Base-by-base conservation (phyloP, 371 early-diverging fungal species). In the Mucor lusitanicus region DNA sequence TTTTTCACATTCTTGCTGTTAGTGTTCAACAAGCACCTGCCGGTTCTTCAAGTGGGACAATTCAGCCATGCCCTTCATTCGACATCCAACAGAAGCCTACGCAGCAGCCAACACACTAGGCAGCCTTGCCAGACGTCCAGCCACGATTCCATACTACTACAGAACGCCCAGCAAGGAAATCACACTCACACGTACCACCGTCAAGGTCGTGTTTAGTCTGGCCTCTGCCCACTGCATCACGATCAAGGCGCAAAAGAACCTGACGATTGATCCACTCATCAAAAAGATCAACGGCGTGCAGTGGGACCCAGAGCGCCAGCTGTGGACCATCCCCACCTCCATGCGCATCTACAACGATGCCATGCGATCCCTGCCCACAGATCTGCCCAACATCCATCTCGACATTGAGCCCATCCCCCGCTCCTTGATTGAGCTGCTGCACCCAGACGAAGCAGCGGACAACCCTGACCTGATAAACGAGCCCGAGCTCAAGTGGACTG, bases 21-120 rank as follows among this genome's bases (percentile, higher is more conserved):
- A 82, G 82, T 82, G 82, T 40, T 44, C 72, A 53, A 42, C 65
- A n/a, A 53, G 61, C 8, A 7, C 25, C 15, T 82, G 82, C 42
- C 50, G 42, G 0, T 77, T 56, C 48, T 82, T 79, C 53, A 56
- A 46, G 19, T 82, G 82, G 82, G 80, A 82, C 28, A 64, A 63
- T n/a, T 78, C 81, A 6, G 71, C 68, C 3, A 46, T 46, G 12
- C 62, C 61, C 0, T 72, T 67, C 2, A 62, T 69, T 46, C 35
- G 28, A 3, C 68, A 72, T 33, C 72, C 74, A 13, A 9, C 33
- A 33, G 66, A 71, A n/a, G 56, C 73, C 6, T 78, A 78, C 55
- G 62, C 61, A 6, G 48, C 44, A 21, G 56, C 68, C 3, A 58
- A 39, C 27, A 30, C 28, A n/a, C 13, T 28, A 19, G 32, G 19